Evolutionary conservation across 2,329 filamentous ascomycete genomes (phyloP).

Genomic region (Aspergillus sp.): DNA sequence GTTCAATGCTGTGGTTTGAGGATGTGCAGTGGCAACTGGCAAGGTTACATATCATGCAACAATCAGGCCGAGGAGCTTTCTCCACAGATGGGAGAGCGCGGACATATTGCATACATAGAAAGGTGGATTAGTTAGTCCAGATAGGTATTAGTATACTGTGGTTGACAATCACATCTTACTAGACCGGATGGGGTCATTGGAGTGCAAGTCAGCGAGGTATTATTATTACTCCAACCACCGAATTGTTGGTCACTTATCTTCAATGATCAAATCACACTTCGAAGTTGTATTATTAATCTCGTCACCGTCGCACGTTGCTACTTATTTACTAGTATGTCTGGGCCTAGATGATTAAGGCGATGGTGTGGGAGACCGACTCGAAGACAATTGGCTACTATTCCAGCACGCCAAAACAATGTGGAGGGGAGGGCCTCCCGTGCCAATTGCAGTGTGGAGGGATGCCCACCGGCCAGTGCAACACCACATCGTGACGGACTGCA

Average conservation of each 20-base stretch:
- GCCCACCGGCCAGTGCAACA: neutral
- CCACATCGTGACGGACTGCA: neutral
- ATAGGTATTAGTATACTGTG: too few species aligned
- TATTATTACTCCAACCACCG: neutral
- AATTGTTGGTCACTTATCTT: too few species aligned
- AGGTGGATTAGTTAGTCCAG: too few species aligned
- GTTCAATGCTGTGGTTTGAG: too few species aligned
- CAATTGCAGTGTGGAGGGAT: neutral
- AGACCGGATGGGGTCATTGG: neutral
- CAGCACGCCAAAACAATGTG: too few species aligned
- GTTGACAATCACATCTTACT: neutral
- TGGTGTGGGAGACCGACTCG: neutral
- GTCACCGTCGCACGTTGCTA: neutral
- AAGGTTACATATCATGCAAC: conserved; percentile 8
- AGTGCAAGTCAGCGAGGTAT: neutral
- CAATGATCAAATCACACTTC: neutral
- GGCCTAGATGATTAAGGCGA: neutral
- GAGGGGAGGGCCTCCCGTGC: neutral
- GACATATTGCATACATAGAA: neutral
- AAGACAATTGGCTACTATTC: neutral
- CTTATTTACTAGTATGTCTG: neutral
- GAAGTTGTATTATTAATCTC: neutral
- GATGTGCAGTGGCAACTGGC: too few species aligned
- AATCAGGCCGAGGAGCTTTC: neutral
- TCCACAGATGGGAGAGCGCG: neutral